A percentile compares a stretch with the other conserved stretches of the same genome.
phyloP scores from a whole-genome alignment of 1,284 basidiomycete species.

The Ceratobasidium sp. region DNA sequence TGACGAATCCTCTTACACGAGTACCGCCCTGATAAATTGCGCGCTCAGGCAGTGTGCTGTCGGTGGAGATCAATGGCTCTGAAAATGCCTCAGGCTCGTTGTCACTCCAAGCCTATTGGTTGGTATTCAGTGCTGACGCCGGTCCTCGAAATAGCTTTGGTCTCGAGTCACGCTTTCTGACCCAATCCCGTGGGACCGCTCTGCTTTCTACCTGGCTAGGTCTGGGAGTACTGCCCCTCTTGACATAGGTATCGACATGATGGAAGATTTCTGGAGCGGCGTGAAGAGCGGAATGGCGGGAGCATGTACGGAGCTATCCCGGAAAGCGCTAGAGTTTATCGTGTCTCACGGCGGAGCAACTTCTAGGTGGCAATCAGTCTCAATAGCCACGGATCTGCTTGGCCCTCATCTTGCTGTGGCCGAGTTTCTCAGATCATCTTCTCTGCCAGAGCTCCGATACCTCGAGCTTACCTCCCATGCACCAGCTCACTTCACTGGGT shows the following conservation, averaged over 20 bases:
- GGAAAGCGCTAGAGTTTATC: conserved; percentile 14
- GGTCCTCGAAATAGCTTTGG: neutral
- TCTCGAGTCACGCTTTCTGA: conserved; percentile 14
- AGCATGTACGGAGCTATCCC: neutral
- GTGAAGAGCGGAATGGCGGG: neutral
- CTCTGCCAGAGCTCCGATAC: neutral
- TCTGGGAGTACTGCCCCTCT: conserved; percentile 16
- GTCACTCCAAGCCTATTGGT: neutral
- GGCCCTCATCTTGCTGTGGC: neutral
- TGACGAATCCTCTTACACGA: too few species aligned
- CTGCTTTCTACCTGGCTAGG: conserved; percentile 16
- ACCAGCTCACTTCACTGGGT: neutral
- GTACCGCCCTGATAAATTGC: too few species aligned
- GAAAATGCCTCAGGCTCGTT: neutral
- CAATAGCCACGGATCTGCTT: conserved; percentile 1
- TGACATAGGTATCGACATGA: conserved; percentile 23
- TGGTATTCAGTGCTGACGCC: neutral
- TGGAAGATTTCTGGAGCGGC: conserved; percentile 2
- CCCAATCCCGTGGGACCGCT: conserved; percentile 12
- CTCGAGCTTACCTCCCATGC: conserved; percentile 11
- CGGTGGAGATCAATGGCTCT: neutral
- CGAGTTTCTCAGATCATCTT: neutral
- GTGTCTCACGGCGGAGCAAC: conserved; percentile 25
- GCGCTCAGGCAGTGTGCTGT: neutral
- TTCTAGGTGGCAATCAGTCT: conserved; percentile 10